A percentile compares a stretch with the other conserved stretches of the same genome.
These are phyloP conservation scores for Articulospora tetracladia DNA, from an alignment of 495 filamentous ascomycete species.

Conservation along the genomic window DNA sequence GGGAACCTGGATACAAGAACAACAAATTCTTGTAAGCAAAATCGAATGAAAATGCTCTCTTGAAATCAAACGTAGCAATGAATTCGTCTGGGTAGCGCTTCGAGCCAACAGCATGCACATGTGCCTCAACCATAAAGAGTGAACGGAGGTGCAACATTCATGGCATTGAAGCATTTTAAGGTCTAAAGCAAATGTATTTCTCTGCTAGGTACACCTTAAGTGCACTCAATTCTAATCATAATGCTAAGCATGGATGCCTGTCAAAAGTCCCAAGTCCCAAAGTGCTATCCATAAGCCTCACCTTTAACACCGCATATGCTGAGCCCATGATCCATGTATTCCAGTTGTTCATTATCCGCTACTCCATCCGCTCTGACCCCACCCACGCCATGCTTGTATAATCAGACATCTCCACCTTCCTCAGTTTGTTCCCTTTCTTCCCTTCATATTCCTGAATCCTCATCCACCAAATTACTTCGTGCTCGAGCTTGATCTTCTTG, in stretches of 20 bases:
- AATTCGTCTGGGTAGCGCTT: too few relatives aligned
- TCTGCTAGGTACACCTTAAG: not conserved
- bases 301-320: not conserved
- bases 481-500: constrained; percentile 32
- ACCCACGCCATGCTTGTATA: not conserved
- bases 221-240: not conserved
- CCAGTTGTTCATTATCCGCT: not conserved
- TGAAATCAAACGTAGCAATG: too few relatives aligned
- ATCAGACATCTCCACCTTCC: not conserved
- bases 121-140: too few relatives aligned
- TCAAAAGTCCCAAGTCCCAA: not conserved
- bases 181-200: too few relatives aligned
- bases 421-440: not conserved
- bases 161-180: too few relatives aligned
- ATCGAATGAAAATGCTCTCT: too few relatives aligned
- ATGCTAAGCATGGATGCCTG: not conserved
- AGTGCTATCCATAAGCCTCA: not conserved
- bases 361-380: not conserved
- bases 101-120: too few relatives aligned
- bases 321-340: not conserved
- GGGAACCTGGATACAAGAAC: too few relatives aligned
- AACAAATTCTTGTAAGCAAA: too few relatives aligned
- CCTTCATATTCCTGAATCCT: constrained; percentile 18
- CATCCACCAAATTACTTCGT: constrained; percentile 29
- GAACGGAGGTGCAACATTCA: too few relatives aligned